Evolutionary conservation across 345 rosid species (phyloP).

Genomic region (Atalantia buxifolia): DNA sequence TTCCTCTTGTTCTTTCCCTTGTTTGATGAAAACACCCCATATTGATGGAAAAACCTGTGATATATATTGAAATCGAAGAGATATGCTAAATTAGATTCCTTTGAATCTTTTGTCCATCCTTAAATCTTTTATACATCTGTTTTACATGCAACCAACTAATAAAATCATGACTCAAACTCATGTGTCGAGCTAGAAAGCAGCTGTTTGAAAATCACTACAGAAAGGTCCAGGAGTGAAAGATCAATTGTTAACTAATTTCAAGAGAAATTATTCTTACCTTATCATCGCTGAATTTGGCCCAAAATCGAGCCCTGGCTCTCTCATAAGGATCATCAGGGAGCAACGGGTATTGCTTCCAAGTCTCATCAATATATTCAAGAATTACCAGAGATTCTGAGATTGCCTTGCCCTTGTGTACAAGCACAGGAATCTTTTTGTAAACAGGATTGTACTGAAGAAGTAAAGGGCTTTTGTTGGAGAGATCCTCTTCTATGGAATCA

Average conservation of each 20-base stretch:
- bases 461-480: slow-evolving; percentile 25
- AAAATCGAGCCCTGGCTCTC: slow-evolving; percentile 27
- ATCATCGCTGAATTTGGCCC: slow-evolving; percentile 31
- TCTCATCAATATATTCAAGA: slow-evolving; percentile 35
- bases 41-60: slow-evolving; percentile 23
- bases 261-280: slow-evolving; percentile 13
- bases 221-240: neutral
- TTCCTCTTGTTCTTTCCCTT: slow-evolving; percentile 30
- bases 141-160: too few species aligned
- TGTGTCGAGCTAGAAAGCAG: neutral
- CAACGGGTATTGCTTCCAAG: slow-evolving; percentile 31
- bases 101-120: neutral
- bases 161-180: too few species aligned
- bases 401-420: slow-evolving; percentile 28
- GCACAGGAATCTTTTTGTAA: slow-evolving; percentile 31
- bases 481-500: slow-evolving; percentile 31
- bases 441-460: slow-evolving; percentile 31
- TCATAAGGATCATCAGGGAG: slow-evolving; percentile 26
- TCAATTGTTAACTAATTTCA: neutral
- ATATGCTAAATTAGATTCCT: too few species aligned
- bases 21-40: slow-evolving; percentile 14
- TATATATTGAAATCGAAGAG: neutral
- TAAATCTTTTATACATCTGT: too few species aligned
- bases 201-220: neutral
- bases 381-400: slow-evolving; percentile 30